Conservation (phyloP, 257 asterid genomes). For the Nicotiana paniculata region DNA sequence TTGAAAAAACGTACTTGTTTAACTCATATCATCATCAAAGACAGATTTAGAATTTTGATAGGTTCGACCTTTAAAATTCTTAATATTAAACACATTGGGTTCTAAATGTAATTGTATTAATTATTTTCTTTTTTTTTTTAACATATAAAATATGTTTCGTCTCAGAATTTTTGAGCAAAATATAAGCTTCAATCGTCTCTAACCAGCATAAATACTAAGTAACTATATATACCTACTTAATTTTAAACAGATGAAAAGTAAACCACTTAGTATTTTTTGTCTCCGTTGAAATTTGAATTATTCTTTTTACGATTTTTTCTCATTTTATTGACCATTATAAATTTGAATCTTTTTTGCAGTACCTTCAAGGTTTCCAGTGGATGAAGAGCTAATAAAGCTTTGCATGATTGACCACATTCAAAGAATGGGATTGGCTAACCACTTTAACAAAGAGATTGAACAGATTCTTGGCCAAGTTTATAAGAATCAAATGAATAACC, state of each 20-base stretch:
- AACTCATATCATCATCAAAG: background rate
- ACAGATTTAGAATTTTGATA: background rate
- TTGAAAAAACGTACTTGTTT: background rate
- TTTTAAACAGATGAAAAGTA: background rate
- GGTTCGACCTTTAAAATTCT: no score
- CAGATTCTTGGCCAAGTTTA: slow-evolving; percentile 31
- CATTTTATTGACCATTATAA: background rate
- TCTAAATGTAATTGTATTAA: background rate
- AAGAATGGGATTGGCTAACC: slow-evolving; percentile 42
- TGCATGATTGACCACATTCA: slow-evolving; percentile 48
- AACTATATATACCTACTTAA: background rate
- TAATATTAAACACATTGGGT: background rate
- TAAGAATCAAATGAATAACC: slow-evolving; percentile 13
- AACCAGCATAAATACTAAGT: background rate
- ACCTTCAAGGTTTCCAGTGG: slow-evolving; percentile 35
- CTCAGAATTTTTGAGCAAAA: background rate
- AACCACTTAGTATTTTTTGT: background rate
- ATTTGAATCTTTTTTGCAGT: slow-evolving; percentile 19
- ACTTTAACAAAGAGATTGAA: slow-evolving; percentile 36
- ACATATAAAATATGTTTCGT: background rate
- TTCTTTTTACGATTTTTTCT: background rate
- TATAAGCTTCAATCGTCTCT: background rate
- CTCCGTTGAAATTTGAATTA: background rate
- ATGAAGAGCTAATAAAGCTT: slow-evolving; percentile 37
- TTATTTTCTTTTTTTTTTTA: background rate